Evolutionary conservation across 768 basidiomycete genomes (phyloP).

Genomic region (Lyophyllum semitale): DNA sequence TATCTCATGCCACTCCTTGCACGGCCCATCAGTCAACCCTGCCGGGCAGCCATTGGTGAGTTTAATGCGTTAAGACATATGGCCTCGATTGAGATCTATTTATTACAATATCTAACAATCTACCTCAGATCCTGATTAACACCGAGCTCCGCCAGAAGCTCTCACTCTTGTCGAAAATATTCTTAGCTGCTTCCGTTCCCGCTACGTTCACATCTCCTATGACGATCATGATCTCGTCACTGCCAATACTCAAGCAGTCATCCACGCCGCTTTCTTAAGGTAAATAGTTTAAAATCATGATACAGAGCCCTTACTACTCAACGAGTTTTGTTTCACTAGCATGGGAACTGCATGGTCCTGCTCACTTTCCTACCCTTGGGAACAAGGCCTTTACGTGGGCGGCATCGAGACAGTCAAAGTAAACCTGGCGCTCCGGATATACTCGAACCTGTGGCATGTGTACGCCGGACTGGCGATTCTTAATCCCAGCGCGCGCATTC

Average conservation of each 20-base stretch:
- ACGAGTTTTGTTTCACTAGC: conserved; percentile 39
- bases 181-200: conserved; percentile 75
- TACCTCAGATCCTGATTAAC: conserved; percentile 80
- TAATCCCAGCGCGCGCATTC: conserved; percentile 84
- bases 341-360: conserved; percentile 98
- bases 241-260: conserved; percentile 98
- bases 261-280: conserved; percentile 97
- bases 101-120: background rate
- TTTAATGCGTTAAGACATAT: background rate
- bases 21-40: conserved; percentile 88
- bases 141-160: conserved; percentile 76
- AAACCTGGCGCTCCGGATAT: conserved; percentile 95
- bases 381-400: conserved; percentile 90
- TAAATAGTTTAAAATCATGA: conserved; percentile 29
- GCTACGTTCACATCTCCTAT: conserved; percentile 92
- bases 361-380: conserved; percentile 87
- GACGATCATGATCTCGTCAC: conserved; percentile 96
- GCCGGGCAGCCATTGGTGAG: conserved; percentile 88
- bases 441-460: conserved; percentile 97
- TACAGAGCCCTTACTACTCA: background rate
- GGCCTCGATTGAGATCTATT: background rate
- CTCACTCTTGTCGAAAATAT: conserved; percentile 81
- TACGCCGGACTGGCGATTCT: conserved; percentile 98
- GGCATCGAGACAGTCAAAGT: conserved; percentile 98
- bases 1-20: conserved; percentile 91